These are phyloP conservation scores for Saccharomycopsis schoenii DNA, from an alignment of 805 yeast genomes.

Conservation along the genomic window DNA sequence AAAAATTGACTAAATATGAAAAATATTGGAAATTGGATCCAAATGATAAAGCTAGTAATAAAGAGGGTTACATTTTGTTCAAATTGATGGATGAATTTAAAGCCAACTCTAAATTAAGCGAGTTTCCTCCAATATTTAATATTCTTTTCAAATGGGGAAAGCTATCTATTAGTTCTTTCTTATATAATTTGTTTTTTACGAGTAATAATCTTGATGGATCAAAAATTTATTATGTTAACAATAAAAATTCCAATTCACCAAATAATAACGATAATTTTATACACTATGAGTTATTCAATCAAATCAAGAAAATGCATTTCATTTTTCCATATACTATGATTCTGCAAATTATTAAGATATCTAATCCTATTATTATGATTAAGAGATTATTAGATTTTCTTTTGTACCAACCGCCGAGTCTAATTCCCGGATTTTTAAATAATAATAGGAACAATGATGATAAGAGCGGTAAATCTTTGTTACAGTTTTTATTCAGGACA, in stretches of 20 bases:
- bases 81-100: conserved; percentile 61
- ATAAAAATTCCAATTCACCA: not conserved
- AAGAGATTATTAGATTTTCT: conserved; percentile 72
- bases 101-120: conserved; percentile 36
- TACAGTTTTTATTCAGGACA: conserved; percentile 12
- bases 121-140: conserved; percentile 56
- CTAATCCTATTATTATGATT: conserved; percentile 81
- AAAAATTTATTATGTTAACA: conserved; percentile 27
- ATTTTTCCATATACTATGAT: conserved; percentile 74
- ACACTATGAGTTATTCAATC: conserved; percentile 48
- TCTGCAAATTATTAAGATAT: conserved; percentile 65
- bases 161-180: conserved; percentile 73
- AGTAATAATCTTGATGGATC: conserved; percentile 41
- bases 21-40: conserved; percentile 4
- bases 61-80: conserved; percentile 35
- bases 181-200: conserved; percentile 72
- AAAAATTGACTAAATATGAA: conserved; percentile 40
- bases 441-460: not conserved
- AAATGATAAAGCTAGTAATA: conserved; percentile 26
- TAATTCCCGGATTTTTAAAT: conserved; percentile 5
- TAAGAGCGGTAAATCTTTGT: conserved; percentile 8
- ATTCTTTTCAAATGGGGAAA: conserved; percentile 76
- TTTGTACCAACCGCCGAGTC: conserved; percentile 52
- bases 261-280: conserved; percentile 23
- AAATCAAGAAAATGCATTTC: conserved; percentile 60